These are phyloP conservation scores for Termitomyces sp. DNA, from an alignment of 1,284 basidiomycete species.

Conservation along the genomic window DNA sequence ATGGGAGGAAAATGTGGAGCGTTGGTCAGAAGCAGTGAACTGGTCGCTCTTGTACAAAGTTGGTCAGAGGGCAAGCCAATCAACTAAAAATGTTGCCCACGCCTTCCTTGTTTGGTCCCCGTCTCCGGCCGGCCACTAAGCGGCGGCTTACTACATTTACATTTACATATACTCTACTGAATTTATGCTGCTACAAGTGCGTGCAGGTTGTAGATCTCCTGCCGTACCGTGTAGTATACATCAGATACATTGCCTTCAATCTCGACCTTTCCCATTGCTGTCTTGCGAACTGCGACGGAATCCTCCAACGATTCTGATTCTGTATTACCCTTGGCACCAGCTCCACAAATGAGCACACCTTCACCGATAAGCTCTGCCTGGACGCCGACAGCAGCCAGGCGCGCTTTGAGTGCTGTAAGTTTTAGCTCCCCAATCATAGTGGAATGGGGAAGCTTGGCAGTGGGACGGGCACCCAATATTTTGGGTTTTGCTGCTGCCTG, in stretches of 20 bases:
- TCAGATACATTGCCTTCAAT: constrained; percentile 86
- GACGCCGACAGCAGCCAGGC: constrained; percentile 69
- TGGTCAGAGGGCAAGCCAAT: constrained; percentile 28
- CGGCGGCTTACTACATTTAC: not conserved
- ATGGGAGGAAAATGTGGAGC: not conserved
- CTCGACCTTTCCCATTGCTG: constrained; percentile 77
- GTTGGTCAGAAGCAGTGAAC: constrained; percentile 12
- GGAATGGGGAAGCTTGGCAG: constrained; percentile 68
- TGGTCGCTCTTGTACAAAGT: constrained; percentile 15
- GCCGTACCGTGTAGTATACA: constrained; percentile 82
- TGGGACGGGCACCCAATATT: constrained; percentile 57
- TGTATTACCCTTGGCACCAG: constrained; percentile 45
- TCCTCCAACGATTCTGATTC: constrained; percentile 54
- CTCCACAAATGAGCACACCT: constrained; percentile 90
- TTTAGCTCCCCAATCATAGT: constrained; percentile 96
- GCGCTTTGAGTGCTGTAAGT: constrained; percentile 78
- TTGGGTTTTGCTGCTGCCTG: constrained; percentile 30
- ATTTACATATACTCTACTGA: not conserved
- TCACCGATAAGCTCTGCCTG: constrained; percentile 91
- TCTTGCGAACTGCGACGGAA: constrained; percentile 84
- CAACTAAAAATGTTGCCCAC: constrained; percentile 21
- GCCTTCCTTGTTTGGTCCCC: constrained; percentile 24
- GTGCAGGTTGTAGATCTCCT: constrained; percentile 84
- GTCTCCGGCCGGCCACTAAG: constrained; percentile 12
- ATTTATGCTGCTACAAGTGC: constrained; percentile 71